Conservation (phyloP, 805 yeast species). For the Kluyveromyces lactis region DNA sequence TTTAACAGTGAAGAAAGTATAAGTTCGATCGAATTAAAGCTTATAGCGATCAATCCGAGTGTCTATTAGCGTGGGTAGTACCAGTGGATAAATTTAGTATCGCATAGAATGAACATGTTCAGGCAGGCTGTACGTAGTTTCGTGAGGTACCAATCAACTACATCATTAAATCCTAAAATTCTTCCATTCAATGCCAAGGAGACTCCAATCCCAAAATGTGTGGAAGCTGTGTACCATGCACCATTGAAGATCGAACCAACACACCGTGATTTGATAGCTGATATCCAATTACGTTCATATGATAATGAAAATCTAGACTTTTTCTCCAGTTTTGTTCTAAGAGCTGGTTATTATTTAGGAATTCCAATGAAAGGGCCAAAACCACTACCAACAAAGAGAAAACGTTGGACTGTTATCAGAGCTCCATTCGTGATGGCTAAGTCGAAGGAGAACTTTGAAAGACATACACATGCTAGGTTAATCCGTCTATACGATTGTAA, state of each 20-base stretch:
- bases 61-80: too few relatives aligned
- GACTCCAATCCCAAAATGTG: constrained; percentile 75
- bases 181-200: constrained; percentile 5
- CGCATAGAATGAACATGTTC: neutral
- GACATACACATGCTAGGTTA: constrained; percentile 71
- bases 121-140: constrained; percentile 1
- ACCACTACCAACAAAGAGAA: constrained; percentile 60
- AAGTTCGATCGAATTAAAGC: too few relatives aligned
- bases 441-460: constrained; percentile 87
- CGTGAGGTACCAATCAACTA: constrained; percentile 13
- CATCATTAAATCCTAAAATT: neutral
- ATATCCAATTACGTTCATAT: constrained; percentile 61
- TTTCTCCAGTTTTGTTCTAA: constrained; percentile 73
- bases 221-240: constrained; percentile 70
- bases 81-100: too few relatives aligned
- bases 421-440: constrained; percentile 94
- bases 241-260: constrained; percentile 63
- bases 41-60: too few relatives aligned
- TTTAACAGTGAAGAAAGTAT: too few relatives aligned
- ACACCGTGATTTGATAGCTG: constrained; percentile 74
- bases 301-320: constrained; percentile 64
- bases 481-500: constrained; percentile 77
- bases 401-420: constrained; percentile 88
- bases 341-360: constrained; percentile 86
- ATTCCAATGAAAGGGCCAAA: constrained; percentile 75